phyloP scores from a whole-genome alignment of 768 basidiomycete genomes.

The Boletus pseudopeckii region DNA sequence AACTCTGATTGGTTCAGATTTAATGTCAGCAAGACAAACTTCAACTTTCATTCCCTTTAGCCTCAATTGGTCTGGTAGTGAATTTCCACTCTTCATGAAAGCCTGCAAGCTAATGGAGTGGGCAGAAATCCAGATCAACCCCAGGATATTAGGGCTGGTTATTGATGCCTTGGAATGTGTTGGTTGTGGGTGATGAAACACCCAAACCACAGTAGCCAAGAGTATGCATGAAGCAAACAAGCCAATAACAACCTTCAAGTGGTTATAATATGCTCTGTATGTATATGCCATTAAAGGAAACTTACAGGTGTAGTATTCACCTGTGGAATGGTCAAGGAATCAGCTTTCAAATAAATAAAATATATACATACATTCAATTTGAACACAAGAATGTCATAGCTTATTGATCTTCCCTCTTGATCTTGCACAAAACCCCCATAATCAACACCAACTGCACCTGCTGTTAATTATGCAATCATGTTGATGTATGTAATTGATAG shows the following conservation, averaged over 20 bases:
- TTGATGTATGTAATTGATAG: no score
- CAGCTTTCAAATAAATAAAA: neutral
- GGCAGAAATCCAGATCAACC: neutral
- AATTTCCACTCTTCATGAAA: neutral
- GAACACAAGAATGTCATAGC: neutral
- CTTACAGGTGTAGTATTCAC: neutral
- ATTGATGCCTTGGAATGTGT: neutral
- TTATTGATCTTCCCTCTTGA: neutral
- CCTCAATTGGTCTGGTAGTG: neutral
- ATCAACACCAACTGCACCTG: neutral
- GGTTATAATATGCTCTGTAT: neutral
- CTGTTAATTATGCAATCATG: neutral
- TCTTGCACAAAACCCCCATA: neutral
- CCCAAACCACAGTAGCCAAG: neutral
- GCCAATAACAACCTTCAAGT: neutral
- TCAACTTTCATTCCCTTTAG: neutral
- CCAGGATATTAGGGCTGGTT: neutral
- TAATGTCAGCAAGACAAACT: neutral
- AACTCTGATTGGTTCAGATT: neutral
- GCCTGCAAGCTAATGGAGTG: neutral
- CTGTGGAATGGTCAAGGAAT: neutral
- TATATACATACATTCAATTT: conserved; percentile 1
- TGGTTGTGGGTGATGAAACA: neutral
- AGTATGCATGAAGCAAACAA: neutral
- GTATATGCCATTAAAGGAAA: neutral